phyloP scores from a whole-genome alignment of 192 early-diverging fungal species.

The Entomortierella beljakovae region DNA sequence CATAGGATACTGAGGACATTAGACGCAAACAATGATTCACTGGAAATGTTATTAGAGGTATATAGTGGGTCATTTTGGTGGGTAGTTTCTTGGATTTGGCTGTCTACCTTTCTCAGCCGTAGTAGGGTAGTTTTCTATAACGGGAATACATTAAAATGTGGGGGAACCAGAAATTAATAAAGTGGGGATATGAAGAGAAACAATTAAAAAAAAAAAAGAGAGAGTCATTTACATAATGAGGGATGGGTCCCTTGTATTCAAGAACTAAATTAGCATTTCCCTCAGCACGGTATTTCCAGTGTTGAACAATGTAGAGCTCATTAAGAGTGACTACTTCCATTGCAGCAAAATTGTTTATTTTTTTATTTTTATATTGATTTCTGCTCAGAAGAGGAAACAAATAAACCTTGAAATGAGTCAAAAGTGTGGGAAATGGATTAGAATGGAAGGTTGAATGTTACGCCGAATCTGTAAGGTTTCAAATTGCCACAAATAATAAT shows the following conservation, averaged over 20 bases:
- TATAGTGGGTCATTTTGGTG: not conserved
- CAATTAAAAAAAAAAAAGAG: not conserved
- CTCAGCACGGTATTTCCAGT: slow-evolving; percentile 79
- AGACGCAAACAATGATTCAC: slow-evolving; percentile 39
- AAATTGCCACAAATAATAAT: too few relatives aligned
- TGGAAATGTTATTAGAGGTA: slow-evolving; percentile 1
- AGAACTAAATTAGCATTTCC: slow-evolving; percentile 81
- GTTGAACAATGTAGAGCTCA: slow-evolving; percentile 44
- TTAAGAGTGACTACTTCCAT: too few relatives aligned
- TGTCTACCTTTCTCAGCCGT: slow-evolving; percentile 52
- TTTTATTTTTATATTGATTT: not conserved
- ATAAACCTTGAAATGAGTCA: too few relatives aligned
- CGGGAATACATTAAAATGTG: slow-evolving; percentile 4
- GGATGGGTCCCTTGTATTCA: slow-evolving; percentile 60
- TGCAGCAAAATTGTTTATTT: not conserved
- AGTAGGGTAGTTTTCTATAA: slow-evolving; percentile 44
- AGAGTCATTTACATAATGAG: slow-evolving; percentile 41
- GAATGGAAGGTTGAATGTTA: slow-evolving; percentile 15
- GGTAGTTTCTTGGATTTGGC: not conserved
- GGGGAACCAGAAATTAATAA: too few relatives aligned
- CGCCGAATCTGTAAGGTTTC: not conserved
- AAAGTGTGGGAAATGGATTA: slow-evolving; percentile 15
- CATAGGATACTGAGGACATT: slow-evolving; percentile 61
- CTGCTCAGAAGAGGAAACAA: too few relatives aligned
- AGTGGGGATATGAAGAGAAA: too few relatives aligned